These are phyloP conservation scores for Wickerhamomyces sp. DNA, from an alignment of 1,139 yeast species.

Conservation along the genomic window DNA sequence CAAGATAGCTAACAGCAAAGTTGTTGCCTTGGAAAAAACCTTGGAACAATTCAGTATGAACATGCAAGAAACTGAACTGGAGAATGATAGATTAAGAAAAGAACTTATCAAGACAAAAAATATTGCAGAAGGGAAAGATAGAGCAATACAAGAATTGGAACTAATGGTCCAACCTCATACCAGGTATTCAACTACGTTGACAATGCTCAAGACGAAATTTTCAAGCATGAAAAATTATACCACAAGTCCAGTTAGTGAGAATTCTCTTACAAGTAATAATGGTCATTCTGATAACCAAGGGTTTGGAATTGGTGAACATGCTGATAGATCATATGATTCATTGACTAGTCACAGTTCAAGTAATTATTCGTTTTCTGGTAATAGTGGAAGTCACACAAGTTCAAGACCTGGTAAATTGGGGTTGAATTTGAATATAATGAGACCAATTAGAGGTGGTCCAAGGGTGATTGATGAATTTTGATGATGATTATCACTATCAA, in stretches of 20 bases:
- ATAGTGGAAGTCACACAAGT: constrained; percentile 4
- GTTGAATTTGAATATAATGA: constrained; percentile 53
- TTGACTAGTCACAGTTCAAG: background rate
- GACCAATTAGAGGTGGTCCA: constrained; percentile 59
- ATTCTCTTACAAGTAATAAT: constrained; percentile 2
- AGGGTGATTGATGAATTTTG: constrained; percentile 1
- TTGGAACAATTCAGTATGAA: constrained; percentile 40
- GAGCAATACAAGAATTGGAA: constrained; percentile 54
- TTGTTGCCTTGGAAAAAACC: constrained; percentile 39
- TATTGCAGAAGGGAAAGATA: constrained; percentile 55
- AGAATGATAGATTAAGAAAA: constrained; percentile 37
- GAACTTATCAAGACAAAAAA: constrained; percentile 52
- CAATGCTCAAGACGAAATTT: constrained; percentile 1
- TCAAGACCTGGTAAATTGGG: constrained; percentile 29
- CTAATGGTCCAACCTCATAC: constrained; percentile 48
- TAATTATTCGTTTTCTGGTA: no score
- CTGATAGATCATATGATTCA: background rate
- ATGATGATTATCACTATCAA: background rate
- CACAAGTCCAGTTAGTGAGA: constrained; percentile 1
- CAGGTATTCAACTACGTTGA: constrained; percentile 19
- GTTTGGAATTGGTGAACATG: constrained; percentile 5
- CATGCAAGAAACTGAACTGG: constrained; percentile 36
- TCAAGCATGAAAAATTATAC: constrained; percentile 5
- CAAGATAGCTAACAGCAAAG: constrained; percentile 18
- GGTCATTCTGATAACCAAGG: constrained; percentile 3